Evolutionary conservation across 2,329 filamentous ascomycete genomes (phyloP).

Genomic region (Thelonectria rubi): DNA sequence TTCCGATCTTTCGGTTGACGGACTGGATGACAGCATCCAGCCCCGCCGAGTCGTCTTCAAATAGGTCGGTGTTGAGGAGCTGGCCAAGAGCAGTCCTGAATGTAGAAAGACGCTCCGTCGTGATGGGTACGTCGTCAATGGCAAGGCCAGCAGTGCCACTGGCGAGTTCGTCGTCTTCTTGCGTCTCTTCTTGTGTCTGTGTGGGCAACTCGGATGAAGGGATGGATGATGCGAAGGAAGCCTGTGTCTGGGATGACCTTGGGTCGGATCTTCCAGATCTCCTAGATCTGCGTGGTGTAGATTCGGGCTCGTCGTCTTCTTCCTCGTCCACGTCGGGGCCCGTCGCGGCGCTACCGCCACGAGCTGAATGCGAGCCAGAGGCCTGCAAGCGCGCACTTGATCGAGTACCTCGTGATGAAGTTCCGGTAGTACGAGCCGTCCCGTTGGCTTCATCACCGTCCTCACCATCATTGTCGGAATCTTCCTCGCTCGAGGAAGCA

Average conservation of each 20-base stretch:
- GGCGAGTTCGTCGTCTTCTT: constrained; percentile 58
- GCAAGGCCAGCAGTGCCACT: constrained; percentile 53
- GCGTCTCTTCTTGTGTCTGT: constrained; percentile 53
- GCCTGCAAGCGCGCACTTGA: constrained; percentile 37
- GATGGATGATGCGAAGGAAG: constrained; percentile 81
- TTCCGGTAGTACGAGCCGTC: constrained; percentile 42
- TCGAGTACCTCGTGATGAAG: constrained; percentile 45
- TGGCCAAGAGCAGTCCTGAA: constrained; percentile 87
- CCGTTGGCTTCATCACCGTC: constrained; percentile 66
- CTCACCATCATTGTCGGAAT: constrained; percentile 65
- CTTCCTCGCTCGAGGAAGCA: constrained; percentile 67
- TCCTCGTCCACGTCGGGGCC: constrained; percentile 47
- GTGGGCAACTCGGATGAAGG: constrained; percentile 75
- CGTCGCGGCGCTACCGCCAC: constrained; percentile 40
- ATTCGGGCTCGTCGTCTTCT: constrained; percentile 51
- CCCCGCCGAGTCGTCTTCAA: constrained; percentile 84
- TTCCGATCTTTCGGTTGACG: constrained; percentile 77
- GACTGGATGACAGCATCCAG: constrained; percentile 78
- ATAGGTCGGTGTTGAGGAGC: constrained; percentile 83
- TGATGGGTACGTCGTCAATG: constrained; percentile 61
- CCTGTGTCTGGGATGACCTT: constrained; percentile 54
- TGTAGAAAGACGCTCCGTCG: constrained; percentile 68
- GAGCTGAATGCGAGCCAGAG: constrained; percentile 28
- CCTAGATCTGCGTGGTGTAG: constrained; percentile 54
- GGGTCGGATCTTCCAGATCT: constrained; percentile 52